Conservation (phyloP, 78 protist species). For the Speleostelium caveatum region DNA sequence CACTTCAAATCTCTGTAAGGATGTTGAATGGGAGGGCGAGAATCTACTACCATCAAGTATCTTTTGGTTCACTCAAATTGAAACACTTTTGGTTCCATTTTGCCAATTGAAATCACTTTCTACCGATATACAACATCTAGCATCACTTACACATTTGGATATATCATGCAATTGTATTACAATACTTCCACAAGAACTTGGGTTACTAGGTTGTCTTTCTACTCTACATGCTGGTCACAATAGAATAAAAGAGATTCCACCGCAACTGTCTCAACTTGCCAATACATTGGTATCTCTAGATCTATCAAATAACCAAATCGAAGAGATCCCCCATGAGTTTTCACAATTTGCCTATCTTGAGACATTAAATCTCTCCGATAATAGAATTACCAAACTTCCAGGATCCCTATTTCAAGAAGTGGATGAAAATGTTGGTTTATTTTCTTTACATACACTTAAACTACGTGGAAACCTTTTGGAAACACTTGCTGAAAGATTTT, state of each 20-base stretch:
- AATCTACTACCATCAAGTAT: slow-evolving; percentile 35
- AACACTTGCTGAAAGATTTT: slow-evolving; percentile 7
- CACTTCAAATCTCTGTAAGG: slow-evolving; percentile 25
- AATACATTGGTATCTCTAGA: slow-evolving; percentile 8
- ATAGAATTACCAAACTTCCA: slow-evolving; percentile 2
- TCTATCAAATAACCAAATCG: slow-evolving; percentile 25
- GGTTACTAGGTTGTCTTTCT: neutral
- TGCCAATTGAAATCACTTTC: slow-evolving; percentile 32
- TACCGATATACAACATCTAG: slow-evolving; percentile 60
- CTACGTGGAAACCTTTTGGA: neutral
- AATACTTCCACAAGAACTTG: slow-evolving; percentile 29
- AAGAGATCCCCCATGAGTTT: slow-evolving; percentile 6
- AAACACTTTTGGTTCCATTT: slow-evolving; percentile 11
- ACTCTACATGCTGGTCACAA: slow-evolving; percentile 3
- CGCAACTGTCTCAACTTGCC: neutral
- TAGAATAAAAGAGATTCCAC: slow-evolving; percentile 2
- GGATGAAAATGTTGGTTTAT: slow-evolving; percentile 2
- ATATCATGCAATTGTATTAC: slow-evolving; percentile 10
- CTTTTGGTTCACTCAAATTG: slow-evolving; percentile 61
- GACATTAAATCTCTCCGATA: slow-evolving; percentile 19
- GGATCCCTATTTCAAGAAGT: neutral
- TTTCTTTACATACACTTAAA: slow-evolving; percentile 16
- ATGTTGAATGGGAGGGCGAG: slow-evolving; percentile 31
- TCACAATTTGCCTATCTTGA: slow-evolving; percentile 6
- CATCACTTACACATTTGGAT: slow-evolving; percentile 51